Evolutionary conservation across 192 early-diverging fungal genomes (phyloP).

Genomic region (Backusella liffmaniae): DNA sequence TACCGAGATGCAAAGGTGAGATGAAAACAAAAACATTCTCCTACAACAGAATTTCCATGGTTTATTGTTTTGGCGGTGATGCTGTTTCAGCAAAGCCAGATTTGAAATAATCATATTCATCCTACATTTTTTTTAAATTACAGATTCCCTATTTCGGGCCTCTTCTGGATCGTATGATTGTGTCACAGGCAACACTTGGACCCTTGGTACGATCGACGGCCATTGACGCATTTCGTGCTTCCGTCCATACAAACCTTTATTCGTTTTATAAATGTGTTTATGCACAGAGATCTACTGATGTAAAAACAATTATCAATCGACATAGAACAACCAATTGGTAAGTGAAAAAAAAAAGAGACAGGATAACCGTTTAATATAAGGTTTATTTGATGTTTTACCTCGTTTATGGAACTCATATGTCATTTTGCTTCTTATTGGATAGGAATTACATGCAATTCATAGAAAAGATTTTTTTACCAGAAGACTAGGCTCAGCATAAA

Average conservation of each 20-base stretch:
- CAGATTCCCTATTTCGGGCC: slow-evolving; percentile 85
- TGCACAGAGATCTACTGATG: slow-evolving; percentile 55
- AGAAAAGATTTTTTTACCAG: slow-evolving; percentile 33
- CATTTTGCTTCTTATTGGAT: not conserved
- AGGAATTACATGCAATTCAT: slow-evolving; percentile 37
- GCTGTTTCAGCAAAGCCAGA: not conserved
- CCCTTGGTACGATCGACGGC: slow-evolving; percentile 80
- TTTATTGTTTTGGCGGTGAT: not conserved
- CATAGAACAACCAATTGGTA: slow-evolving; percentile 58
- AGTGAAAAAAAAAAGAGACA: not conserved
- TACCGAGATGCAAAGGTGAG: slow-evolving; percentile 59
- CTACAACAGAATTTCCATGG: not conserved
- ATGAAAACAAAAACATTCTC: not conserved
- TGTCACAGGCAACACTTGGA: slow-evolving; percentile 71
- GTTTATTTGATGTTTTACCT: not conserved
- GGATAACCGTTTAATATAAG: not conserved
- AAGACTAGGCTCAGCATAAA: slow-evolving; percentile 20
- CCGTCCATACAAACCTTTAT: slow-evolving; percentile 31
- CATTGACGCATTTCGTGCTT: slow-evolving; percentile 65
- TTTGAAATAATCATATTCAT: not conserved
- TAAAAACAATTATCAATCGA: slow-evolving; percentile 50
- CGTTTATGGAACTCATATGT: not conserved
- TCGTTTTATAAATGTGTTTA: slow-evolving; percentile 58
- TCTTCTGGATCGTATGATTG: slow-evolving; percentile 74
- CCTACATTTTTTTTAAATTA: not conserved